Evolutionary conservation across 805 yeast genomes (phyloP), one percentile per base, ranked within the genome.

Genomic region (Kazachstania kunashirensis): DNA sequence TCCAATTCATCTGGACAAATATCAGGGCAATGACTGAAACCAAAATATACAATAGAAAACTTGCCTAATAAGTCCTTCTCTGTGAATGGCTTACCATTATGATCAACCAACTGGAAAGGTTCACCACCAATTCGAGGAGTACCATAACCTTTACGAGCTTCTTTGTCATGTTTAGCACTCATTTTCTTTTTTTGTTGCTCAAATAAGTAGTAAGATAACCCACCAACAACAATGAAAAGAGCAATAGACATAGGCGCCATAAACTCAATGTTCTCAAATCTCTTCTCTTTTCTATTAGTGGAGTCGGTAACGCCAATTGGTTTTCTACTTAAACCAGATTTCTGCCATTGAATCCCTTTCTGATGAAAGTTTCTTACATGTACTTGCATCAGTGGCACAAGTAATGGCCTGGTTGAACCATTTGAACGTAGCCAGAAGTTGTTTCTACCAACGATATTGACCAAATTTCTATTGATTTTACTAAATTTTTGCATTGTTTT

Each of bases 1-100:
- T 92, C 98, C 41, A 92, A 71, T 59, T 92, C 98, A 59, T 92
- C 98, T 9, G 98, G 98, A 61, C 98, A 92, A 37, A 92, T 88
- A 62, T 92, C 98, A 6, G 98, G 98, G 63, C 98, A 92, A 62
- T 88, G 88, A 4, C 96, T 83, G 66, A 92, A 92, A 0, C 98
- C 98, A 62, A 92, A 92, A 59, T 92, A 92, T n/a, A 89, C 60
- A 31, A 92, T 65, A 9, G 89, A 75, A 61, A 86, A 92, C 56
- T 75, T 79, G 24, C 88, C 92, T 43, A 72, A 61, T 52, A 92
- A 64, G 48, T 89, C 70, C 43, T 84, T 67, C 19, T 85, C 77
- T 1, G 96, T 85, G 59, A 92, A 92, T 14, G 57, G 60, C 19
- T 79, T 61, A 26, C 88, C 86, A 36, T 85, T 62, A 24, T 72